Percentiles rank a stretch among this genome's conserved stretches.
Conservation (phyloP, 257 asterid genomes). For the Plantago major region DNA sequence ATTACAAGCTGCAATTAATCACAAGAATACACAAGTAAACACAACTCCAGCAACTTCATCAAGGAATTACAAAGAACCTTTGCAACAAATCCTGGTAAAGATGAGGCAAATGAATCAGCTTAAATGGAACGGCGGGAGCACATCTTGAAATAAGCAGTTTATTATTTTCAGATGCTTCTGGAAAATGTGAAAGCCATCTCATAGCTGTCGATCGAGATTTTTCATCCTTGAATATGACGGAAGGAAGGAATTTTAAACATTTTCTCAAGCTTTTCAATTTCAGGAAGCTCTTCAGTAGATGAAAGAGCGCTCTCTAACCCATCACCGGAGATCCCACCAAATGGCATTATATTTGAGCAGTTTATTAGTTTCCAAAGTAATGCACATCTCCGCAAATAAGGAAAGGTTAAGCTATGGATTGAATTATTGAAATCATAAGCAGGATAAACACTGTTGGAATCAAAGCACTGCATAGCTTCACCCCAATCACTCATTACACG, state of each 20-base stretch:
- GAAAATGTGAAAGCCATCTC: conserved; percentile 64
- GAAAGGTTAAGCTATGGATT: conserved; percentile 70
- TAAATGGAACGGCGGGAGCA: conserved; percentile 79
- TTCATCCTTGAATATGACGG: conserved; percentile 48
- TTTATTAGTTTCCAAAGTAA: conserved; percentile 78
- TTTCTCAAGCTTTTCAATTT: conserved; percentile 64
- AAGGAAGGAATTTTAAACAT: conserved; percentile 73
- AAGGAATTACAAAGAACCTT: conserved; percentile 44
- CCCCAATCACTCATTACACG: conserved; percentile 39
- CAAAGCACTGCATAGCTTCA: conserved; percentile 49
- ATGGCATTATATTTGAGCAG: conserved; percentile 51
- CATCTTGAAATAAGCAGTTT: conserved; percentile 41
- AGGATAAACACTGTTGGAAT: conserved; percentile 42
- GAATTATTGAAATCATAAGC: conserved; percentile 49
- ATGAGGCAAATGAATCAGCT: conserved; percentile 73
- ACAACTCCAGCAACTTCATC: conserved; percentile 5
- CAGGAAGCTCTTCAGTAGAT: conserved; percentile 49
- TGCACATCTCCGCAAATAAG: conserved; percentile 89
- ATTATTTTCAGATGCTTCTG: conserved; percentile 39
- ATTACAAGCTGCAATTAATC: conserved; percentile 17
- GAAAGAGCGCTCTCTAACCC: conserved; percentile 32
- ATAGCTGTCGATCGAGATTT: conserved; percentile 43
- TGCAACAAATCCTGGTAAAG: conserved; percentile 89
- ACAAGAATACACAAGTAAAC: conserved; percentile 11
- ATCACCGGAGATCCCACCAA: conserved; percentile 40